phyloP scores from a whole-genome alignment of 2,329 filamentous ascomycete species.

The Bipolaris oryzae region DNA sequence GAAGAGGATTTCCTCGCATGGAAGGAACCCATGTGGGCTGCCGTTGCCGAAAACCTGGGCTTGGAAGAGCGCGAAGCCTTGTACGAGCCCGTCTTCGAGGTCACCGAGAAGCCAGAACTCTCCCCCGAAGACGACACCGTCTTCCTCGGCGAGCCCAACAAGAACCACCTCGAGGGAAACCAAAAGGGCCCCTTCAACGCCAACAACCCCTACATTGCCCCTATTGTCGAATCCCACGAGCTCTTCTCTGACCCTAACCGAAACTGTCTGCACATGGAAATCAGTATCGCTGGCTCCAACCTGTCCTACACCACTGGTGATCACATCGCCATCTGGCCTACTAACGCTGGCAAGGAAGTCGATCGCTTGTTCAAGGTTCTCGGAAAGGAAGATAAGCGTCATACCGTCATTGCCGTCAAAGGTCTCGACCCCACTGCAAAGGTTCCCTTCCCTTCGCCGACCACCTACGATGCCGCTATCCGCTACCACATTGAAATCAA shows the following conservation, averaged over 20 bases:
- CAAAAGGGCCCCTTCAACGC: constrained; percentile 91
- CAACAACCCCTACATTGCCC: constrained; percentile 96
- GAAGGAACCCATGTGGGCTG: constrained; percentile 99
- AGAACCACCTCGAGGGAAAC: constrained; percentile 86
- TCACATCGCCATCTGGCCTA: constrained; percentile 97
- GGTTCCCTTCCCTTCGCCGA: constrained; percentile 95
- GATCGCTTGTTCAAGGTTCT: constrained; percentile 85
- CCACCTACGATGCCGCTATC: constrained; percentile 90
- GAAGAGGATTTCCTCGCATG: constrained; percentile 98
- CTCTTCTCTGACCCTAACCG: constrained; percentile 87
- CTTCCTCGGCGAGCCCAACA: constrained; percentile 95
- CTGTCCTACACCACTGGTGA: constrained; percentile 95
- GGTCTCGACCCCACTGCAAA: constrained; percentile 93
- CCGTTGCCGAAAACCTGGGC: constrained; percentile 79
- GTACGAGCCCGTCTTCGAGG: constrained; percentile 89
- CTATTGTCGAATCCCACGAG: constrained; percentile 88
- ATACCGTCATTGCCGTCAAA: constrained; percentile 86
- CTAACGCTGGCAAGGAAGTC: constrained; percentile 89
- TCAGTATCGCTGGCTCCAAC: constrained; percentile 88
- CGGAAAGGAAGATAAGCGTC: constrained; percentile 74
- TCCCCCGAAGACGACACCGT: constrained; percentile 78
- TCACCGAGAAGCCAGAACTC: constrained; percentile 76
- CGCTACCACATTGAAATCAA: constrained; percentile 98
- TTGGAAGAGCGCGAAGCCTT: constrained; percentile 94
- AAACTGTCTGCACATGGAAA: constrained; percentile 96